Evolutionary conservation across 2,329 filamentous ascomycete genomes (phyloP), one percentile per base, ranked within the genome.

Genomic region (Plenodomus lindquistii): DNA sequence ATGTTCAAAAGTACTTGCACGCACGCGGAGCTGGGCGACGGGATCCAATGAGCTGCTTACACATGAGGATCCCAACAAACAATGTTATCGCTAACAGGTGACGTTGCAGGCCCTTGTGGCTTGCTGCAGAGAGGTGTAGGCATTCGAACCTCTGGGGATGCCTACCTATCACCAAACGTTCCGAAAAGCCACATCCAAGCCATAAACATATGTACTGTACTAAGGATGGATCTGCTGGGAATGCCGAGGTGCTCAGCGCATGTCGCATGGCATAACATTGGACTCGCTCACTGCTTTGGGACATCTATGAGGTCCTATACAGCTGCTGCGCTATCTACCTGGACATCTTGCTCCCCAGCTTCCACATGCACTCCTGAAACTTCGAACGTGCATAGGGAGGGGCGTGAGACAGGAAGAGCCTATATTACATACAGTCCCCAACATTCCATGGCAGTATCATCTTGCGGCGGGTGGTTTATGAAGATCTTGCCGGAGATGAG

Each of bases 101-200:
- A 24, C 45, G 54, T 31, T 31, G 27, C 27, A 37, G 46, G 48
- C 52, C 46, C 36, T 48, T 24, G 46, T 54, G 53, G 59, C 52
- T 59, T 60, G 48, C 46, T 50, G 51, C 47, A 35, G 42, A 54
- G 45, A 20, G 51, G 50, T 43, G 46, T 42, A 48, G 27, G 27
- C 27, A 31, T 7, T 31, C 11, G 27, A 57, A 53, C 54, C 47
- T 44, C 47, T 22, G 38, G 53, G 51, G 48, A 51, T 49, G 42
- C 40, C 46, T 52, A 46, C 50, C 59, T 22, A n/a, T 5, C 16
- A 19, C n/a, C 17, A 37, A 24, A 42, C 40, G 8, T 22, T 22
- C n/a, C 29, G 18, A 36, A 21, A 15, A 24, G 16, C 31, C 40
- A 37, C 8, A 42, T 10, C n/a, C 11, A 37, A 13, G 11, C 27